Evolutionary conservation across 768 basidiomycete species (phyloP).

Genomic region (Leccinum sublutescens): DNA sequence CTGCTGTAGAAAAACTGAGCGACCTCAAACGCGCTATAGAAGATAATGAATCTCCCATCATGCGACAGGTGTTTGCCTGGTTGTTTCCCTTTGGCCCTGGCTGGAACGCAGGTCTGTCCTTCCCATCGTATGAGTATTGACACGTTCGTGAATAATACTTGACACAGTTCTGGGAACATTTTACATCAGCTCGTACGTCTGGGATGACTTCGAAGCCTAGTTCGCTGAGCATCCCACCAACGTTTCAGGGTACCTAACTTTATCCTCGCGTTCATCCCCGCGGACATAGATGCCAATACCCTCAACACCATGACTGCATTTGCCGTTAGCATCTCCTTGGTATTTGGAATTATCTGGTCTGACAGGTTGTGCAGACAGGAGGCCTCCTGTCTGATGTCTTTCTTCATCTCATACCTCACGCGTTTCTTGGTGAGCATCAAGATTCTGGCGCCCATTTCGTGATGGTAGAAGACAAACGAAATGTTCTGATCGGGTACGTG

Average conservation of each 20-base stretch:
- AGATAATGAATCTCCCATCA: slow-evolving; percentile 63
- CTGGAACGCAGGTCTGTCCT: slow-evolving; percentile 66
- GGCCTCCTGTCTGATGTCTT: slow-evolving; percentile 93
- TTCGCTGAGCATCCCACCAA: slow-evolving; percentile 19
- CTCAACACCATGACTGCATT: slow-evolving; percentile 95
- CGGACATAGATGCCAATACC: slow-evolving; percentile 78
- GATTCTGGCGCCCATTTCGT: slow-evolving; percentile 71
- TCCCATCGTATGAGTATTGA: slow-evolving; percentile 4
- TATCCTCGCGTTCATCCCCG: slow-evolving; percentile 91
- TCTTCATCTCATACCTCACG: slow-evolving; percentile 86
- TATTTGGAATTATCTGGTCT: slow-evolving; percentile 17
- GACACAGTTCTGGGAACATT: slow-evolving; percentile 77
- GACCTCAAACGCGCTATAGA: slow-evolving; percentile 61
- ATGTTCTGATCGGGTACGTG: slow-evolving; percentile 82
- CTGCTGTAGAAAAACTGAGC: slow-evolving; percentile 46
- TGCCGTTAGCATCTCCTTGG: slow-evolving; percentile 53
- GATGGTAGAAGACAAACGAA: slow-evolving; percentile 87
- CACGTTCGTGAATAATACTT: slow-evolving; percentile 23
- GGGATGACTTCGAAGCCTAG: slow-evolving; percentile 16
- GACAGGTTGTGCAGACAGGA: slow-evolving; percentile 57
- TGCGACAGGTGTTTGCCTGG: slow-evolving; percentile 77
- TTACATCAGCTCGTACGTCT: slow-evolving; percentile 91
- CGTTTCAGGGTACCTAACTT: slow-evolving; percentile 82
- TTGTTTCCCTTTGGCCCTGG: slow-evolving; percentile 90
- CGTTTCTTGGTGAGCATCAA: slow-evolving; percentile 87